These are phyloP conservation scores for Achaetomium macrosporum DNA, from an alignment of 2,329 filamentous ascomycete genomes.

Conservation along the genomic window DNA sequence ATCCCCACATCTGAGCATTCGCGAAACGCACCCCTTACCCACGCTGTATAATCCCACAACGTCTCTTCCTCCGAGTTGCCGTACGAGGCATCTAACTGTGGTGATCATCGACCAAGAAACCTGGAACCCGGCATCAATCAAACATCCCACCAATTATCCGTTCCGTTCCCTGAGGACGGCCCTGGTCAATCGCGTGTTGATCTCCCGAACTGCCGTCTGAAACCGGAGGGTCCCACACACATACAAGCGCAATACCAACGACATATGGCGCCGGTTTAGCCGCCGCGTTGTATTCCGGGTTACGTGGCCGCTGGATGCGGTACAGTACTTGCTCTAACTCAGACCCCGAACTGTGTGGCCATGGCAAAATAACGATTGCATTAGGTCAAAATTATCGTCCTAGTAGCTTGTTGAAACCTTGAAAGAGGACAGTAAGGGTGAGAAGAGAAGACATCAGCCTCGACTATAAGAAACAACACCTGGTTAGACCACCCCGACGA, in stretches of 20 bases:
- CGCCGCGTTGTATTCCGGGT: background rate
- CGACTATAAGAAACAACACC: too few relatives aligned
- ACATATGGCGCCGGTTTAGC: constrained; percentile 3
- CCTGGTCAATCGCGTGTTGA: constrained; percentile 4
- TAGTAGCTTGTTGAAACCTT: too few relatives aligned
- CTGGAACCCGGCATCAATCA: background rate
- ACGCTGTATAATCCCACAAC: background rate
- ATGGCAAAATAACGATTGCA: too few relatives aligned
- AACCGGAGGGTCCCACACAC: constrained; percentile 8
- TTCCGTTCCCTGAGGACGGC: background rate
- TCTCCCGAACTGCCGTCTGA: constrained; percentile 18
- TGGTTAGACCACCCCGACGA: too few relatives aligned
- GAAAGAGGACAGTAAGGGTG: too few relatives aligned
- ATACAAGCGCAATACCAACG: constrained; percentile 5
- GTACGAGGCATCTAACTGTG: constrained; percentile 8
- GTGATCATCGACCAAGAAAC: constrained; percentile 2
- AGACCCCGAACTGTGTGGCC: too few relatives aligned
- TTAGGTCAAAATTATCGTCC: too few relatives aligned
- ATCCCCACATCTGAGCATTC: background rate
- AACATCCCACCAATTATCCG: constrained; percentile 11
- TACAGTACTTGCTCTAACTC: too few relatives aligned
- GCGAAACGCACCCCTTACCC: background rate
- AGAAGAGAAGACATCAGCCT: too few relatives aligned
- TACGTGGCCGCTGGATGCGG: too few relatives aligned
- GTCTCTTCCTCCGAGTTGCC: constrained; percentile 11